A percentile compares a stretch with the other conserved stretches of the same genome.
phyloP scores from a whole-genome alignment of 257 asterid species.

The Lycium ferocissimum region DNA sequence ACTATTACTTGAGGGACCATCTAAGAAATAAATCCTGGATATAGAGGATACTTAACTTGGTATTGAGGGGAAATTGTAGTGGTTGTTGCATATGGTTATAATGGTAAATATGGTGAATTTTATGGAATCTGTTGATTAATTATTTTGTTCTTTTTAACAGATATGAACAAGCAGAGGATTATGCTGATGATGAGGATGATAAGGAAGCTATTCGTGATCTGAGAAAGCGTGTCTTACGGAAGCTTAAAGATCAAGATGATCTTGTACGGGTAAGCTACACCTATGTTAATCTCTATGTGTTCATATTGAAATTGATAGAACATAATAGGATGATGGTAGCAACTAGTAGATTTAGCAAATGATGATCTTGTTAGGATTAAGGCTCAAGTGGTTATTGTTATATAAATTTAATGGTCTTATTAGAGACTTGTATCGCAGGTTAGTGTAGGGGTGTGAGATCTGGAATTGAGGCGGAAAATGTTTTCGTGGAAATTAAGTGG shows the following conservation, averaged over 20 bases:
- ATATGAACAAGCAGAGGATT: conserved; percentile 66
- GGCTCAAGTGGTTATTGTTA: not conserved
- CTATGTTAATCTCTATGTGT: not conserved
- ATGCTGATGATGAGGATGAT: conserved; percentile 75
- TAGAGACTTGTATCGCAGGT: not conserved
- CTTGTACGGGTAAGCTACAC: conserved; percentile 51
- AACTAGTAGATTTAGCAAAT: not conserved
- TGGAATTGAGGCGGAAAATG: not conserved
- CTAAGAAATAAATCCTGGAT: too few relatives aligned
- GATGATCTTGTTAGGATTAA: not conserved
- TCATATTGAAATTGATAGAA: conserved; percentile 2
- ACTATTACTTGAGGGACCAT: too few relatives aligned
- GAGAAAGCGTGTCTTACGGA: conserved; percentile 66
- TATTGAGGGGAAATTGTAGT: not conserved
- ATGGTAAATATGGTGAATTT: not conserved
- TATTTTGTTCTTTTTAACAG: conserved; percentile 30
- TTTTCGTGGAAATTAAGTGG: not conserved
- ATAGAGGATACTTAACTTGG: not conserved
- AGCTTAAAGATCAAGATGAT: conserved; percentile 52
- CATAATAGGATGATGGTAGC: not conserved
- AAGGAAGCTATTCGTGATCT: conserved; percentile 57
- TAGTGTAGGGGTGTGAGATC: not conserved
- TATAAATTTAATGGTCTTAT: not conserved
- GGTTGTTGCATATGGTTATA: not conserved
- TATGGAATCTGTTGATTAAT: not conserved